Evolutionary conservation across 2,329 filamentous ascomycete genomes (phyloP), one percentile per base, ranked within the genome.

Genomic region (Coniochaeta sp.): DNA sequence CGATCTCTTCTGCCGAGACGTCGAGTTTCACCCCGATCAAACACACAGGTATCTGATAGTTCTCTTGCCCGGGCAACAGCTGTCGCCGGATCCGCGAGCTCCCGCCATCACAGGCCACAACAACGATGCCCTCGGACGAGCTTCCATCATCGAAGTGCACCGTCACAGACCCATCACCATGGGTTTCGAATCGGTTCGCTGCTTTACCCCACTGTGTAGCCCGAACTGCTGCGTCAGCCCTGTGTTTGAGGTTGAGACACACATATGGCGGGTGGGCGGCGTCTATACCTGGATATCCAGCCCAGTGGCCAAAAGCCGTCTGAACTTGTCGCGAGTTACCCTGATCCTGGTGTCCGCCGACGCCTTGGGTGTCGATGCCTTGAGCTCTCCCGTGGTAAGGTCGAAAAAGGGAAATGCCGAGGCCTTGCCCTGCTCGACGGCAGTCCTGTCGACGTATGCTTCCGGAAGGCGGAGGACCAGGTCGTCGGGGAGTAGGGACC

Each of bases 391-490:
- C 0, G 75, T 80, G 64, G 71, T 78, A 17, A 87, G 74, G 67
- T 89, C 78, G 52, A 83, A 81, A 62, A 84, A 84, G 0, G 80
- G 76, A 58, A 84, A 85, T 0, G 73, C 73, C 0, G 81, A 80
- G 1, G 73, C 71, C 28, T 78, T 70, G 0, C 83, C 77, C 57
- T 74, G 69, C 60, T 72, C 70, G 12, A 80, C 78, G 65, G 83
- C 77, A 61, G 73, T 69, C n/a, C 77, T 73, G 67, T 83, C 80
- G 50, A 87, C 81, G 65, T 81, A 83, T 0, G 79, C 75, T 55
- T 81, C 77, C 1, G 77, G 74, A 2, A 86, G 69, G 0, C 75
- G 74, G 2, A 68, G 66, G 3, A 77, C 68, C 7, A 85, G 69
- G 14, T 78, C 70, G 0, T 74, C 67, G 0, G 83, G 80, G 30